phyloP scores from a whole-genome alignment of 495 filamentous ascomycete genomes.

The Penicillium canescens region DNA sequence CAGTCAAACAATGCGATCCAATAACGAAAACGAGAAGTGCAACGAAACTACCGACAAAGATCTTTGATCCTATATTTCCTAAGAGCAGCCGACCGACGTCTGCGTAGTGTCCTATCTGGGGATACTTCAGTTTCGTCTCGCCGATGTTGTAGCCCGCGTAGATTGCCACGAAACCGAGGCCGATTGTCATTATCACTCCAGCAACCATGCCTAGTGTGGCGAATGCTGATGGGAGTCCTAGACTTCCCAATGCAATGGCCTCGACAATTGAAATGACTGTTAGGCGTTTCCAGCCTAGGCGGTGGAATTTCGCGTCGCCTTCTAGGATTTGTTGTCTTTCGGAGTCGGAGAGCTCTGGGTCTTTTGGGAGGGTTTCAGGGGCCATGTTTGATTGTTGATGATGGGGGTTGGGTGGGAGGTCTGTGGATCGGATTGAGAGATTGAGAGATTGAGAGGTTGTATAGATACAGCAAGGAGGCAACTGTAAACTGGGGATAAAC shows the following conservation, averaged over 20 bases:
- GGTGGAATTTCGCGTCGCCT: slow-evolving; percentile 16
- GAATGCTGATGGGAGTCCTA: slow-evolving; percentile 57
- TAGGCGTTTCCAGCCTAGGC: slow-evolving; percentile 34
- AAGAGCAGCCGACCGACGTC: slow-evolving; percentile 64
- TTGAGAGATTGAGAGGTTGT: neutral
- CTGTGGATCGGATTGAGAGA: neutral
- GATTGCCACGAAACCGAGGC: slow-evolving; percentile 63
- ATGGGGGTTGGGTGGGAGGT: too few species aligned
- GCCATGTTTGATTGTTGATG: neutral
- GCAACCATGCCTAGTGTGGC: slow-evolving; percentile 60
- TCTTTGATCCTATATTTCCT: slow-evolving; percentile 57
- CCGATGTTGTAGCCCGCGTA: slow-evolving; percentile 71
- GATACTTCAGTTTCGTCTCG: slow-evolving; percentile 64
- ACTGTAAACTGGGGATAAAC: neutral
- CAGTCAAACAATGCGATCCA: slow-evolving; percentile 68
- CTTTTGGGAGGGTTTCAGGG: slow-evolving; percentile 1
- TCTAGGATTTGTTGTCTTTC: slow-evolving; percentile 2
- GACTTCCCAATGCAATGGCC: slow-evolving; percentile 59
- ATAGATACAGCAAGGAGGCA: neutral
- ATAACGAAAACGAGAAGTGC: slow-evolving; percentile 66
- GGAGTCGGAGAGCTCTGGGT: slow-evolving; percentile 1
- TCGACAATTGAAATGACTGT: slow-evolving; percentile 55
- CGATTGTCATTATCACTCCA: slow-evolving; percentile 49
- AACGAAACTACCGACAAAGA: slow-evolving; percentile 57
- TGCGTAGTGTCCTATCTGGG: slow-evolving; percentile 62